These are phyloP conservation scores for Populus hybrid DNA, from an alignment of 441 rosid species.

Conservation along the genomic window DNA sequence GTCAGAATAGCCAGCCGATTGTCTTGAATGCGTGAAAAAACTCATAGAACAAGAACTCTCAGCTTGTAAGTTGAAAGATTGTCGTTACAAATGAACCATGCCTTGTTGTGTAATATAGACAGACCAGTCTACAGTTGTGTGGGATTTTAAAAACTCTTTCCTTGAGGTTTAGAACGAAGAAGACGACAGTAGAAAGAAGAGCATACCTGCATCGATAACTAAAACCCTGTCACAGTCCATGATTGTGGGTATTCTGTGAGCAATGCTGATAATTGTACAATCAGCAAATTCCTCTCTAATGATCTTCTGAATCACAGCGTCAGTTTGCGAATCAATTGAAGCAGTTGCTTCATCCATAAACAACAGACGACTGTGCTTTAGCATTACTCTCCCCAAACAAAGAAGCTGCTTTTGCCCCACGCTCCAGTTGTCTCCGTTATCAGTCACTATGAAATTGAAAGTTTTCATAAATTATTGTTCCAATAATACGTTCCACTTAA, in stretches of 20 bases:
- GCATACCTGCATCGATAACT: conserved; percentile 79
- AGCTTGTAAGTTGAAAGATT: not conserved
- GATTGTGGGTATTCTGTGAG: conserved; percentile 94
- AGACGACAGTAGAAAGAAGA: not conserved
- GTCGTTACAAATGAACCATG: not conserved
- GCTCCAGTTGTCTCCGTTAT: conserved; percentile 95
- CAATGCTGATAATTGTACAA: conserved; percentile 91
- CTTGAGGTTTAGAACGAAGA: not conserved
- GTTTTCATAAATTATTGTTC: not conserved
- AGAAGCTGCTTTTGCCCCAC: conserved; percentile 95
- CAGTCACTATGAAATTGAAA: conserved; percentile 46
- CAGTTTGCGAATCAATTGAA: conserved; percentile 91
- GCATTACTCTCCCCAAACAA: conserved; percentile 85
- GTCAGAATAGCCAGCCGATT: not conserved
- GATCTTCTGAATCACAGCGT: conserved; percentile 83
- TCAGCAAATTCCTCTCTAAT: conserved; percentile 75
- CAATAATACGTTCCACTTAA: not conserved
- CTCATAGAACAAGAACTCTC: not conserved
- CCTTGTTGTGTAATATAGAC: not conserved
- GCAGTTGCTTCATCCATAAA: conserved; percentile 97
- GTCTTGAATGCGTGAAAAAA: not conserved
- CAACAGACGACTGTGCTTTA: conserved; percentile 69
- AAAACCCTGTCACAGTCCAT: conserved; percentile 93
- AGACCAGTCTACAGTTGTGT: not conserved
- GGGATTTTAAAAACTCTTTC: not conserved